phyloP scores from a whole-genome alignment of 1,139 yeast species.

The Candida glucosophila region DNA sequence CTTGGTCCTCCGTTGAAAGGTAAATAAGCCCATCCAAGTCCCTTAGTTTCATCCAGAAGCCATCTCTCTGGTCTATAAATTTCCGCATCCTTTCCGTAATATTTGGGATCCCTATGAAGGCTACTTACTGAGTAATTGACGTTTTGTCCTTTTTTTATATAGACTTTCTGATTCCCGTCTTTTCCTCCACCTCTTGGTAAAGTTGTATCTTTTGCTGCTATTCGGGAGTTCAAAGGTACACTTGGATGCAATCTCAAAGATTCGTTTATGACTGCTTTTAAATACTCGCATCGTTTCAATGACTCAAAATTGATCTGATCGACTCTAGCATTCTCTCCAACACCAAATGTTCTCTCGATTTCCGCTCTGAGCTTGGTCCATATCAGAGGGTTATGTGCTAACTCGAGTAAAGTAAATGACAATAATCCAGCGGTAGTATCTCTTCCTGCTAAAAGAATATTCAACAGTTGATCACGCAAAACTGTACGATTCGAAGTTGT shows the following conservation, averaged over 20 bases:
- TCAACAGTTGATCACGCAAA: conserved; percentile 45
- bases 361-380: conserved; percentile 31
- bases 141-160: conserved; percentile 32
- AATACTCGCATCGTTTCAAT: conserved; percentile 40
- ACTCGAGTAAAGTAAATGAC: conserved; percentile 37
- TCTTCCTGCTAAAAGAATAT: conserved; percentile 47
- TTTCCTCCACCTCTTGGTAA: conserved; percentile 50
- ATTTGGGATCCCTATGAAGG: conserved; percentile 29
- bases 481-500: conserved; percentile 40
- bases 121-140: conserved; percentile 31
- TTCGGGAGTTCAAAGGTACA: conserved; percentile 42
- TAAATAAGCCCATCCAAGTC: conserved; percentile 42
- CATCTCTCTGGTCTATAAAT: conserved; percentile 44
- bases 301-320: conserved; percentile 32
- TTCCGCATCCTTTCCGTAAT: conserved; percentile 39
- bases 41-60: conserved; percentile 18
- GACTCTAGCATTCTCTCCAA: conserved; percentile 15
- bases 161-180: conserved; percentile 32
- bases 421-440: conserved; percentile 52
- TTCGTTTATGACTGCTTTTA: conserved; percentile 42
- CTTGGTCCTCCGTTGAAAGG: conserved; percentile 59
- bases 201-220: conserved; percentile 35
- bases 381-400: conserved; percentile 35
- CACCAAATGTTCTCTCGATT: conserved; percentile 25
- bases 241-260: conserved; percentile 44